These are phyloP conservation scores for Fusarium dimerum DNA, from an alignment of 2,329 filamentous ascomycete genomes.

Conservation along the genomic window DNA sequence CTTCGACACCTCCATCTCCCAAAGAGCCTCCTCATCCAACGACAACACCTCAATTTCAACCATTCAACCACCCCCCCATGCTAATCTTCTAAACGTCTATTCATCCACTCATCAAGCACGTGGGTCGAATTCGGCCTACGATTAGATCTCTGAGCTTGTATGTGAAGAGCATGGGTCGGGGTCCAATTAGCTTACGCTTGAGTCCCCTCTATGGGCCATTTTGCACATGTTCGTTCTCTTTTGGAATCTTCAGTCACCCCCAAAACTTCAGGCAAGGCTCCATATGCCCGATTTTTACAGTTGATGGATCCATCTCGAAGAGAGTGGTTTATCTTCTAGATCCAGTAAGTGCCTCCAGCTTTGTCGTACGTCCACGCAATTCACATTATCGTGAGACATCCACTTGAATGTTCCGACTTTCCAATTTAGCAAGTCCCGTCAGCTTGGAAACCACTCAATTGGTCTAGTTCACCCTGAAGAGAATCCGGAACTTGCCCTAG, in stretches of 20 bases:
- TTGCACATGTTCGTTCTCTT: neutral
- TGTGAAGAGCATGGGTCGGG: too few relatives aligned
- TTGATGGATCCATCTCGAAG: neutral
- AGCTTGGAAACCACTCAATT: neutral
- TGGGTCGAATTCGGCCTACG: constrained; percentile 8
- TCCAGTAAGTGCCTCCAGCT: neutral
- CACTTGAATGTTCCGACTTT: neutral
- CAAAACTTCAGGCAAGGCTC: neutral
- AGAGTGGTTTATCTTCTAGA: neutral
- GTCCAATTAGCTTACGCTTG: neutral
- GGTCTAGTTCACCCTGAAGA: neutral
- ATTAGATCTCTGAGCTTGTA: neutral
- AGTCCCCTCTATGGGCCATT: neutral
- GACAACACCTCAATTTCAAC: neutral
- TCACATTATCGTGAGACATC: neutral
- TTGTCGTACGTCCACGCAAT: neutral
- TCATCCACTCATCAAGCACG: constrained; percentile 18
- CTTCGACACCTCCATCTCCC: neutral
- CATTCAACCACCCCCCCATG: too few relatives aligned
- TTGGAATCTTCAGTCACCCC: neutral
- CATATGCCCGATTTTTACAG: neutral
- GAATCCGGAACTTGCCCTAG: neutral
- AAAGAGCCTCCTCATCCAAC: constrained; percentile 9
- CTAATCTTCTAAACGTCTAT: constrained; percentile 1
- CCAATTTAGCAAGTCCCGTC: neutral